Evolutionary conservation across 78 protist genomes (phyloP), one percentile per base, ranked within the genome.

Genomic region (Dictyostelium intermedium): DNA sequence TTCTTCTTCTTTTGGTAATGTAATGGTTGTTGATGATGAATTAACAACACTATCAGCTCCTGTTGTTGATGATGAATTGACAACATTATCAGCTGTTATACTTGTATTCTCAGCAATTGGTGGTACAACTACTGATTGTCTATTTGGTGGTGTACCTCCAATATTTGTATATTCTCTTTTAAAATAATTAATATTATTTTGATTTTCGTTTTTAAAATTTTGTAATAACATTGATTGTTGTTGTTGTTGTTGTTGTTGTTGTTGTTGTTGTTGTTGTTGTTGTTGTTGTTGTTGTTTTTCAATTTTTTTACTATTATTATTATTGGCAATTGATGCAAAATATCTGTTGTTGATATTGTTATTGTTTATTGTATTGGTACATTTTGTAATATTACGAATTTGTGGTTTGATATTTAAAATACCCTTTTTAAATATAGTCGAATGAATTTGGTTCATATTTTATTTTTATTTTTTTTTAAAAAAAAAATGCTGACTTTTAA

Each of bases 71-170:
- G 25, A n/a, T n/a, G n/a, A n/a, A n/a, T 53, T 53, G 63, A 53
- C 2, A 53, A 10, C 43, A 27, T 27, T n/a, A 10, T 63, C 20
- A n/a, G n/a, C n/a, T n/a, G n/a, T n/a, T n/a, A n/a, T n/a, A n/a
- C n/a, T n/a, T n/a, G n/a, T n/a, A n/a, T n/a, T n/a, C 66, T 56
- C 66, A 39, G 43, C 63, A 14, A 53, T 53, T n/a, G 73, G 30
- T n/a, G 73, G 30, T 61, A 61, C 10, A n/a, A 9, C 14, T 14
- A 69, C 37, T 34, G 79, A 32, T 72, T 72, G 79, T 72, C 79
- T 72, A 72, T 72, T 72, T 72, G 79, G 79, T 6, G 43, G 27
- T 72, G 79, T 72, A 72, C 45, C 25, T 3, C 79, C 79, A 72
- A 72, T 72, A 34, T 27, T 30, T 34, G 79, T 34, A 34, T 72